These are phyloP conservation scores for Venturia aucupariae DNA, from an alignment of 2,329 filamentous ascomycete genomes.

Conservation along the genomic window DNA sequence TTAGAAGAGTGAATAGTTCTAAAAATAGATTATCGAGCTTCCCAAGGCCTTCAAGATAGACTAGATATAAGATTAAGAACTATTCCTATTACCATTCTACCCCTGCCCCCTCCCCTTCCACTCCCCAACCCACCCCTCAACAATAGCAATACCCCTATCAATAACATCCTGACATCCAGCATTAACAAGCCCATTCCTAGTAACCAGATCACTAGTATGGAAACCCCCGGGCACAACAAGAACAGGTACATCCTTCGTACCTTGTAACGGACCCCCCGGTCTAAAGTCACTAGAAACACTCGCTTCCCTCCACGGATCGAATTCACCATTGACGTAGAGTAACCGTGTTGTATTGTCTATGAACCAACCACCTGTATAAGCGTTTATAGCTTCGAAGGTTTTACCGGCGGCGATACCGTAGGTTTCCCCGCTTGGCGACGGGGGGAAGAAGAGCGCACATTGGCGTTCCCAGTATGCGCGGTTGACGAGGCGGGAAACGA, in stretches of 20 bases:
- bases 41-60: too few relatives aligned
- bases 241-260: slow-evolving; percentile 27
- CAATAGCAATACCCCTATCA: background rate
- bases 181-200: background rate
- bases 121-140: slow-evolving; percentile 2
- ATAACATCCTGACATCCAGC: background rate
- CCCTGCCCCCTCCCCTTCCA: background rate
- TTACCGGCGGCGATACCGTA: slow-evolving; percentile 40
- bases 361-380: slow-evolving; percentile 47
- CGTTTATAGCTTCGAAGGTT: slow-evolving; percentile 43
- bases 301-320: slow-evolving; percentile 50
- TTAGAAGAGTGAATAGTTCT: too few relatives aligned
- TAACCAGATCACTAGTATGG: background rate
- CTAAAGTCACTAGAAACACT: slow-evolving; percentile 45
- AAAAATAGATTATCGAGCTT: too few relatives aligned
- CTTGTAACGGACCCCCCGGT: slow-evolving; percentile 44
- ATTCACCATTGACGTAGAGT: slow-evolving; percentile 50
- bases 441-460: slow-evolving; percentile 48
- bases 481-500: slow-evolving; percentile 44
- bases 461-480: slow-evolving; percentile 46
- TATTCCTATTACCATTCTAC: background rate
- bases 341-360: slow-evolving; percentile 43
- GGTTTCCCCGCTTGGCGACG: slow-evolving; percentile 36
- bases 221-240: background rate
- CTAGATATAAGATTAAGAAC: too few relatives aligned